A percentile compares a stretch with the other conserved stretches of the same genome.
phyloP scores from a whole-genome alignment of 2,329 filamentous ascomycete genomes.

The Triangularia setosa region DNA sequence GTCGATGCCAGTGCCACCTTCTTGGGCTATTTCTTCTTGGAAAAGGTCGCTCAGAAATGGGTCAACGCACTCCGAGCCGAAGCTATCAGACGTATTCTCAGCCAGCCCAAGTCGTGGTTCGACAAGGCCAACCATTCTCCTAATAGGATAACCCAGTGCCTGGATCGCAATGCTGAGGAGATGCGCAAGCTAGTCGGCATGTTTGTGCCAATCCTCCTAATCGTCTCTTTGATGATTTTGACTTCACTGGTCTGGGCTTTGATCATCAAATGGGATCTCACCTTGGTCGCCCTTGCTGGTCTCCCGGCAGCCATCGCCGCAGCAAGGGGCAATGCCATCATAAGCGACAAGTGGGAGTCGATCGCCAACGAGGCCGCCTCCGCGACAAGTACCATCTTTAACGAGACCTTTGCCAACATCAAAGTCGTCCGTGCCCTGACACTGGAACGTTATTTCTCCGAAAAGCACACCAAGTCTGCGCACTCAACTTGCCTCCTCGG shows the following conservation, averaged over 20 bases:
- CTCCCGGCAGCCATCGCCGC: conserved; percentile 64
- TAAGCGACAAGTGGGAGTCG: conserved; percentile 69
- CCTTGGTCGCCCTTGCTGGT: conserved; percentile 68
- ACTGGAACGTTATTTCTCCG: conserved; percentile 66
- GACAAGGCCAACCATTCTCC: conserved; percentile 63
- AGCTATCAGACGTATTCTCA: conserved; percentile 65
- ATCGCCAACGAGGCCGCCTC: conserved; percentile 62
- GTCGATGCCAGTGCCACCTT: conserved; percentile 64
- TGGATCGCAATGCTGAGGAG: conserved; percentile 82
- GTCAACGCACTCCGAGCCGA: conserved; percentile 65
- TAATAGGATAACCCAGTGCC: conserved; percentile 60
- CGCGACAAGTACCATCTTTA: conserved; percentile 58
- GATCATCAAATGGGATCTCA: conserved; percentile 72
- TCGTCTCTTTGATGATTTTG: conserved; percentile 61
- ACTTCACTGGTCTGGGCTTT: conserved; percentile 74
- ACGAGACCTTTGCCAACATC: conserved; percentile 75
- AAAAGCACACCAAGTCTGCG: conserved; percentile 56
- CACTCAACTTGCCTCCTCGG: conserved; percentile 56
- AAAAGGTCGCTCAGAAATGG: conserved; percentile 71
- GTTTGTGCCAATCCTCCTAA: conserved; percentile 68
- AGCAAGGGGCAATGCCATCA: conserved; percentile 60
- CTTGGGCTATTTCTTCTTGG: conserved; percentile 65
- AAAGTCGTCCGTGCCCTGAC: conserved; percentile 72
- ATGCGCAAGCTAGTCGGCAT: conserved; percentile 78
- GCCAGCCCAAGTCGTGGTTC: conserved; percentile 77